phyloP scores from a whole-genome alignment of 2,329 filamentous ascomycete genomes.

The Colletotrichum horii region DNA sequence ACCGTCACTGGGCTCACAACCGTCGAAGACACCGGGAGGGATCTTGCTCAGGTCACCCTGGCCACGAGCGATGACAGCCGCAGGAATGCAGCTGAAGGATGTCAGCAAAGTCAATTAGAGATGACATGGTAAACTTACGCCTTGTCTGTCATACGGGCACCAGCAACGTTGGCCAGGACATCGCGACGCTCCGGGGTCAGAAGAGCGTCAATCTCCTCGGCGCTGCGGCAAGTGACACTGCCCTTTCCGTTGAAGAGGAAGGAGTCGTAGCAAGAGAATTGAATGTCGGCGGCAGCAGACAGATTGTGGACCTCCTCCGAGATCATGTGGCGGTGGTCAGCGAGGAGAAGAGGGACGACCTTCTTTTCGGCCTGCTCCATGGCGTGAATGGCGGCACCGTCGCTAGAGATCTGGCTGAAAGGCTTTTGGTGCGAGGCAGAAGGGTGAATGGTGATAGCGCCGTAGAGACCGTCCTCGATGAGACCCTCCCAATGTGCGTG shows the following conservation, averaged over 20 bases:
- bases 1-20: constrained; percentile 52
- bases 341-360: constrained; percentile 54
- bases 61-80: constrained; percentile 43
- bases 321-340: constrained; percentile 61
- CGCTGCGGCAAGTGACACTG: constrained; percentile 53
- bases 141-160: constrained; percentile 43
- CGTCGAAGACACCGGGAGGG: constrained; percentile 47
- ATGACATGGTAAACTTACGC: constrained; percentile 30
- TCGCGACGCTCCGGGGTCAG: constrained; percentile 34
- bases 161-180: constrained; percentile 31
- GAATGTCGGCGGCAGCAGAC: constrained; percentile 47
- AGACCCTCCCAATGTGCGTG: constrained; percentile 62
- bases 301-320: constrained; percentile 53
- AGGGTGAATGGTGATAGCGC: constrained; percentile 57
- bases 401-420: constrained; percentile 53
- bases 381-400: constrained; percentile 29
- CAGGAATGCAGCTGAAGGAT: constrained; percentile 37
- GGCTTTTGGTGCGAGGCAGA: constrained; percentile 39
- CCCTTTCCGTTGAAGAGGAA: constrained; percentile 69
- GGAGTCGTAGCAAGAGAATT: constrained; percentile 63
- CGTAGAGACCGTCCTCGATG: constrained; percentile 65
- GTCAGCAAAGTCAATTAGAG: background rate
- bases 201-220: constrained; percentile 46
- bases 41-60: constrained; percentile 39
- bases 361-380: constrained; percentile 55